A percentile compares a stretch with the other conserved stretches of the same genome.
Evolutionary conservation across 1,284 basidiomycete genomes (phyloP).

Genomic region (Cystobasidium pallidum): DNA sequence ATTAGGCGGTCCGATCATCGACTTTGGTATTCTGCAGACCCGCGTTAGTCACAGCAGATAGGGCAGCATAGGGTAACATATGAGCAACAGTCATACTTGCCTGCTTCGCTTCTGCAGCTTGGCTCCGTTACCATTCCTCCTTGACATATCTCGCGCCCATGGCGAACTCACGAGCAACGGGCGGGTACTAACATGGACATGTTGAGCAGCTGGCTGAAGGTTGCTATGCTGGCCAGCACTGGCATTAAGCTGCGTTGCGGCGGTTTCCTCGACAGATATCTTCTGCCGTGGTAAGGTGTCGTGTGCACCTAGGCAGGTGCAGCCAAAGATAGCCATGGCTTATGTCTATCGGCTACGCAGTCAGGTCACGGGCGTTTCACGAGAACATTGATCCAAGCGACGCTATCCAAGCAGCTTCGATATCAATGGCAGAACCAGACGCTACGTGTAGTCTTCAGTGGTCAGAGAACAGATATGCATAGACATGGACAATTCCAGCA

Average conservation of each 20-base stretch:
- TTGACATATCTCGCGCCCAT: conserved; percentile 20
- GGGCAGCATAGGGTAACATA: background rate
- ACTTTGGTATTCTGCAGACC: conserved; percentile 12
- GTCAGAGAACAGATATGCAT: background rate
- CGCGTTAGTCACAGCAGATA: too few species aligned
- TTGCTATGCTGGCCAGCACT: background rate
- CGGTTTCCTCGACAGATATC: background rate
- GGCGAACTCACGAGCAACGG: background rate
- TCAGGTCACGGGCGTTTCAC: too few species aligned
- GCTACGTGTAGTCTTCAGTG: too few species aligned
- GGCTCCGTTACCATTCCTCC: conserved; percentile 20
- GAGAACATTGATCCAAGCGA: too few species aligned
- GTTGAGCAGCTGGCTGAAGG: too few species aligned
- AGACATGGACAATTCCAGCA: background rate
- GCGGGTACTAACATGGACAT: background rate
- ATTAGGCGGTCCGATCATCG: conserved; percentile 14
- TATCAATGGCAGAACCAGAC: too few species aligned
- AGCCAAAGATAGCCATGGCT: conserved; percentile 36
- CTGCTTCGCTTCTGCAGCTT: conserved; percentile 35
- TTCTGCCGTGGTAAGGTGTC: conserved; percentile 4
- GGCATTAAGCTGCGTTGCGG: background rate
- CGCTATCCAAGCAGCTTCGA: too few species aligned
- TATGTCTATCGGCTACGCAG: background rate
- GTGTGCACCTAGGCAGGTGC: conserved; percentile 14
- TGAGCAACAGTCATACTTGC: background rate